Evolutionary conservation across 2,329 filamentous ascomycete genomes (phyloP).

Genomic region (Canariomyces notabilis): DNA sequence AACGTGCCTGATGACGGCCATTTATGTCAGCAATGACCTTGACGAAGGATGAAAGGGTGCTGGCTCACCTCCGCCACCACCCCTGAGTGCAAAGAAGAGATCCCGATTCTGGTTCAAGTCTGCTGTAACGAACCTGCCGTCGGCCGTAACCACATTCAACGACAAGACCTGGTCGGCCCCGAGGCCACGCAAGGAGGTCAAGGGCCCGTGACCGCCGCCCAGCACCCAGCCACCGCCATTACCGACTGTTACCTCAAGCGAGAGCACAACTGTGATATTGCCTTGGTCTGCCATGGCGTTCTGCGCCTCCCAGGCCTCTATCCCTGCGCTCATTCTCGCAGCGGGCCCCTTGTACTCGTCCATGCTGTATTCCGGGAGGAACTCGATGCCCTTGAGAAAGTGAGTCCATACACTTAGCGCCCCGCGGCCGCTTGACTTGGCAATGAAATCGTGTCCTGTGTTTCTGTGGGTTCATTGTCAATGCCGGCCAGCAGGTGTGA

Average conservation of each 20-base stretch:
- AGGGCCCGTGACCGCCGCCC: slow-evolving; percentile 44
- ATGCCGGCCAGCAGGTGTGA: background rate
- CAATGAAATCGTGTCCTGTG: slow-evolving; percentile 51
- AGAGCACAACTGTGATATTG: slow-evolving; percentile 4
- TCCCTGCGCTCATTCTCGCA: slow-evolving; percentile 44
- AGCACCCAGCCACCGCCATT: slow-evolving; percentile 47
- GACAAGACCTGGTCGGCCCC: slow-evolving; percentile 48
- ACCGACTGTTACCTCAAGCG: slow-evolving; percentile 30
- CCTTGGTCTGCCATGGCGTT: background rate
- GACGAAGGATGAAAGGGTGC: background rate
- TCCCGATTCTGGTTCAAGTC: slow-evolving; percentile 33
- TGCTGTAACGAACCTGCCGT: slow-evolving; percentile 40
- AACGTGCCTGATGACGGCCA: slow-evolving; percentile 10
- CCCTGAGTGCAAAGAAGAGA: slow-evolving; percentile 37
- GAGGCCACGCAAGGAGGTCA: slow-evolving; percentile 43
- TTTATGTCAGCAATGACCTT: background rate
- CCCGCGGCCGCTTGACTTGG: slow-evolving; percentile 54
- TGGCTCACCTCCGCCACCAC: slow-evolving; percentile 28
- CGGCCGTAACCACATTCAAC: slow-evolving; percentile 43
- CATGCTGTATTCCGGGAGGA: slow-evolving; percentile 31
- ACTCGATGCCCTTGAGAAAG: slow-evolving; percentile 39
- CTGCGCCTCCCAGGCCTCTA: slow-evolving; percentile 6
- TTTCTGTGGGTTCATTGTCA: slow-evolving; percentile 28
- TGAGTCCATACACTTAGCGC: slow-evolving; percentile 51
- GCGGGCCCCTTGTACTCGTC: slow-evolving; percentile 39